These are phyloP conservation scores for Zygosaccharomyces bailii DNA, from an alignment of 805 yeast genomes.

Conservation along the genomic window DNA sequence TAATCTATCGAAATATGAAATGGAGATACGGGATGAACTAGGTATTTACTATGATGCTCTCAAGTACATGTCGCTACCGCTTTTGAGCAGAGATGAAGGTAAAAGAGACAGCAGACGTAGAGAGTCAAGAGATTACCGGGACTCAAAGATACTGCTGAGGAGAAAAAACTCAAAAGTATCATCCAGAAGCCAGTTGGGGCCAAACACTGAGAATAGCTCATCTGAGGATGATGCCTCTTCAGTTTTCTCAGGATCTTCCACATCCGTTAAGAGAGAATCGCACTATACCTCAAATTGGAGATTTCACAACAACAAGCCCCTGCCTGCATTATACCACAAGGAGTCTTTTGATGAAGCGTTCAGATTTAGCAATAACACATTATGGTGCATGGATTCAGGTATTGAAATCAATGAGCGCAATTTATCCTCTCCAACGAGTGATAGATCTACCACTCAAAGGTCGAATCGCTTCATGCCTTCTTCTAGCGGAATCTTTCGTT, in stretches of 20 bases:
- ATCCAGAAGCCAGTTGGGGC: constrained; percentile 6
- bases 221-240: constrained; percentile 12
- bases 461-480: constrained; percentile 1
- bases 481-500: constrained; percentile 16
- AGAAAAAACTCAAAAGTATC: constrained; percentile 11
- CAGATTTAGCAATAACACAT: constrained; percentile 15
- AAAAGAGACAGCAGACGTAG: not conserved
- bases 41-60: constrained; percentile 23
- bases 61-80: constrained; percentile 25
- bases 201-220: constrained; percentile 7
- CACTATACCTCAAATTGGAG: constrained; percentile 27
- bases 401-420: constrained; percentile 16
- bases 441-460: constrained; percentile 3
- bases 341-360: constrained; percentile 27
- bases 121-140: constrained; percentile 3
- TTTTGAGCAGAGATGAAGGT: constrained; percentile 14
- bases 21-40: constrained; percentile 20
- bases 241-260: constrained; percentile 11
- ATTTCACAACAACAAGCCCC: constrained; percentile 25
- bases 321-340: constrained; percentile 24
- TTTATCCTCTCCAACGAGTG: not conserved
- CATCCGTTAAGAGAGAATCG: constrained; percentile 10
- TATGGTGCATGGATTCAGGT: constrained; percentile 30
- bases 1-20: constrained; percentile 11
- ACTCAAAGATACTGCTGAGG: constrained; percentile 1